These are phyloP conservation scores for Myotisia sp. DNA, from an alignment of 2,329 filamentous ascomycete species.

Conservation along the genomic window DNA sequence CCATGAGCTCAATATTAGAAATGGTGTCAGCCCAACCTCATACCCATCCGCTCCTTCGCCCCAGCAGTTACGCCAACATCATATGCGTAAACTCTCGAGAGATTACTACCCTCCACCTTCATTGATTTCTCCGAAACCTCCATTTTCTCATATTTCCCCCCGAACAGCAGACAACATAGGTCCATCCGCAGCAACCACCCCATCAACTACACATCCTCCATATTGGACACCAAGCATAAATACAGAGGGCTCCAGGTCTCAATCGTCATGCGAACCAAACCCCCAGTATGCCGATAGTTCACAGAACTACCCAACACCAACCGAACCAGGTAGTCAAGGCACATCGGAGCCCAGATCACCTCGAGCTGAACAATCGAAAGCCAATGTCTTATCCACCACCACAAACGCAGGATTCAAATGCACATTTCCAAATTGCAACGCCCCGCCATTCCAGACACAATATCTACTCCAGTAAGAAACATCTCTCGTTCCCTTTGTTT, in stretches of 20 bases:
- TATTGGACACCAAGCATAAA: slow-evolving; percentile 20
- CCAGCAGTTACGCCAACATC: slow-evolving; percentile 15
- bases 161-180: slow-evolving; percentile 17
- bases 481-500: background rate
- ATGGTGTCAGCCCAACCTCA: slow-evolving; percentile 13
- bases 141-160: slow-evolving; percentile 12
- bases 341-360: slow-evolving; percentile 1
- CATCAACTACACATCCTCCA: background rate
- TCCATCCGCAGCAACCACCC: slow-evolving; percentile 3
- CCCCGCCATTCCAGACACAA: slow-evolving; percentile 48
- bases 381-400: too few species aligned
- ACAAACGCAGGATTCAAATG: slow-evolving; percentile 37
- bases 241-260: slow-evolving; percentile 18
- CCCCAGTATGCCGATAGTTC: slow-evolving; percentile 23
- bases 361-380: too few species aligned
- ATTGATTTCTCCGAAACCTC: too few species aligned
- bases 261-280: slow-evolving; percentile 15
- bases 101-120: slow-evolving; percentile 10
- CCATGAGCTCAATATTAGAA: slow-evolving; percentile 14
- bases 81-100: slow-evolving; percentile 18
- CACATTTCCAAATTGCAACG: slow-evolving; percentile 41
- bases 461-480: slow-evolving; percentile 46
- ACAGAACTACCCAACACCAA: slow-evolving; percentile 28
- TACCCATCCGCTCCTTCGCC: slow-evolving; percentile 6
- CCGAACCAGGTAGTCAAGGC: slow-evolving; percentile 16